A percentile compares a stretch with the other conserved stretches of the same genome.
Evolutionary conservation across 441 rosid species (phyloP).

Genomic region (Pelargonium citronellum): DNA sequence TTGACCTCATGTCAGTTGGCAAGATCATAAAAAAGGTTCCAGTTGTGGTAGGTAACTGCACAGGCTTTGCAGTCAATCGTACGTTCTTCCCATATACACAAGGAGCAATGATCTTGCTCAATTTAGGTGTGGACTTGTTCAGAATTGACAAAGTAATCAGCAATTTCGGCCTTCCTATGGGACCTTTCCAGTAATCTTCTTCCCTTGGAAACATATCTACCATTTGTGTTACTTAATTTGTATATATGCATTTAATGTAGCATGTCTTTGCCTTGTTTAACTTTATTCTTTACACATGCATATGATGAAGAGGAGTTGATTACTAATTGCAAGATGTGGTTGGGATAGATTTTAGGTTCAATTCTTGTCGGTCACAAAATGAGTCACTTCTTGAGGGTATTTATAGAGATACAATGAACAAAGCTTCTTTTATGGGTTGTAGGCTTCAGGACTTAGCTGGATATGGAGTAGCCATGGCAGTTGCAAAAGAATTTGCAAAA

Average conservation of each 20-base stretch:
- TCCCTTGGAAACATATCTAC: conserved; percentile 20
- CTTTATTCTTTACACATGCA: neutral
- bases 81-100: conserved; percentile 84
- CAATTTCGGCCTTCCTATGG: conserved; percentile 83
- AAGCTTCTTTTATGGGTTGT: conserved; percentile 22
- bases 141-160: conserved; percentile 70
- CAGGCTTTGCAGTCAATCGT: conserved; percentile 92
- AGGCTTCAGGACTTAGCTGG: conserved; percentile 94
- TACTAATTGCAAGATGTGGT: neutral
- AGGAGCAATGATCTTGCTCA: conserved; percentile 58
- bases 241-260: neutral
- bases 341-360: neutral
- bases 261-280: neutral
- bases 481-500: conserved; percentile 43
- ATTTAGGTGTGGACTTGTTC: conserved; percentile 81
- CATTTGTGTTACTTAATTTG: conserved; percentile 16
- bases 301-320: neutral
- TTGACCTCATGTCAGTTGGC: conserved; percentile 85
- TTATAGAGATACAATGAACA: conserved; percentile 2
- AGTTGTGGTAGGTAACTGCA: conserved; percentile 90
- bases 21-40: conserved; percentile 85
- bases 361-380: neutral
- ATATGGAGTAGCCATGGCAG: conserved; percentile 73
- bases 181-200: conserved; percentile 82
- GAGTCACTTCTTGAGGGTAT: neutral